Conservation (phyloP, 768 basidiomycete species). For the Coprinopsis cinerea region DNA sequence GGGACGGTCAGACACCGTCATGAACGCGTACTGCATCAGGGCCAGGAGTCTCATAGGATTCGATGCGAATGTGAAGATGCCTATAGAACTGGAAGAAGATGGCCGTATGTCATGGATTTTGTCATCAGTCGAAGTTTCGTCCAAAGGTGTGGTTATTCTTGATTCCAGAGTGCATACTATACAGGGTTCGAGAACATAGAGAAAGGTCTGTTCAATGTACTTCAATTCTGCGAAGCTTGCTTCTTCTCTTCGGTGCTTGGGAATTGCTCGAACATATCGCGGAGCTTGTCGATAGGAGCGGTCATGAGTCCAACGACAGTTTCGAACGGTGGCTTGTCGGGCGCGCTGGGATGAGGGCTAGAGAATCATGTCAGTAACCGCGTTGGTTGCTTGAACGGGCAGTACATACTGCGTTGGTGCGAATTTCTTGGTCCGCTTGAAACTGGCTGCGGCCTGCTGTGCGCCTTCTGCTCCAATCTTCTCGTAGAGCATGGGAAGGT, state of each 20-base stretch:
- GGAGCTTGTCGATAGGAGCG: conserved; percentile 53
- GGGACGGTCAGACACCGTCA: too few species aligned
- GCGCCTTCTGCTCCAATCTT: conserved; percentile 40
- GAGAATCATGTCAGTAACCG: background rate
- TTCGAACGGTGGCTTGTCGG: conserved; percentile 55
- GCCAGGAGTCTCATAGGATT: too few species aligned
- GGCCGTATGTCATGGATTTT: too few species aligned
- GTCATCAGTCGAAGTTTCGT: too few species aligned
- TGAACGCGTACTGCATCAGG: too few species aligned
- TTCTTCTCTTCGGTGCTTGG: conserved; percentile 10
- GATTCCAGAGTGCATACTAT: too few species aligned
- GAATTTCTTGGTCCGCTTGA: conserved; percentile 55
- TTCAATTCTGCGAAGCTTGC: conserved; percentile 2
- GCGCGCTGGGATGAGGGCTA: conserved; percentile 46
- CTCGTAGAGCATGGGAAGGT: conserved; percentile 49
- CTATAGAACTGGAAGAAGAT: too few species aligned
- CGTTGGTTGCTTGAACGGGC: background rate
- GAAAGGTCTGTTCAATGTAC: background rate
- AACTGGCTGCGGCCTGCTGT: conserved; percentile 37
- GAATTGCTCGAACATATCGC: conserved; percentile 38
- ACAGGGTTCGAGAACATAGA: background rate
- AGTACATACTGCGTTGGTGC: conserved; percentile 46
- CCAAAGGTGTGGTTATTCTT: too few species aligned
- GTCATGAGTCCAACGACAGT: conserved; percentile 48
- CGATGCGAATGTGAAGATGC: too few species aligned